phyloP scores from a whole-genome alignment of 257 asterid species.

The Linaria vulgaris region DNA sequence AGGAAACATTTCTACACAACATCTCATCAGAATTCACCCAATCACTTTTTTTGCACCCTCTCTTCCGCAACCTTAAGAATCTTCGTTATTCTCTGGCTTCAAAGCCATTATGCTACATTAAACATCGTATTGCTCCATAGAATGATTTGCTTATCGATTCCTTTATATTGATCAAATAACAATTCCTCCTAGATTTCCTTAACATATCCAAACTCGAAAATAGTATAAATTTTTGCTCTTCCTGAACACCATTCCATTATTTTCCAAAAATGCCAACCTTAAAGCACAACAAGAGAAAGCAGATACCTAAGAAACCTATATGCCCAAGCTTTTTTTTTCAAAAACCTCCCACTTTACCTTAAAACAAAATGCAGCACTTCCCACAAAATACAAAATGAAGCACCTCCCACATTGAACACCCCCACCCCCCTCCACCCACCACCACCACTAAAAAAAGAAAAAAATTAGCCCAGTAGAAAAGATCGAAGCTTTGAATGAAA shows the following conservation, averaged over 20 bases:
- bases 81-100: neutral
- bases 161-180: neutral
- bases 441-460: neutral
- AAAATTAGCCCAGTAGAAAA: conserved; percentile 12
- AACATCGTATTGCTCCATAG: neutral
- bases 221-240: neutral
- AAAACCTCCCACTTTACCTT: no score
- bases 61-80: neutral
- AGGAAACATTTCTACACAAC: neutral
- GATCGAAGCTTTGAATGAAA: conserved; percentile 9
- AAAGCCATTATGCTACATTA: neutral
- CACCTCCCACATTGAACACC: conserved; percentile 8
- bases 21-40: conserved; percentile 1
- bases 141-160: conserved; percentile 4
- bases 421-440: no score
- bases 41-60: neutral
- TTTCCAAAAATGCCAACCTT: neutral
- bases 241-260: neutral
- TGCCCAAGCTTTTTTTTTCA: conserved; percentile 1
- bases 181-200: neutral
- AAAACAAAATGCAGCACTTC: neutral
- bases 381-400: conserved; percentile 23
- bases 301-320: conserved; percentile 2
- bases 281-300: neutral
- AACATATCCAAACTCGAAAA: neutral